Conservation (phyloP, 768 basidiomycete genomes). For the Peribolospora kevripleyi region DNA sequence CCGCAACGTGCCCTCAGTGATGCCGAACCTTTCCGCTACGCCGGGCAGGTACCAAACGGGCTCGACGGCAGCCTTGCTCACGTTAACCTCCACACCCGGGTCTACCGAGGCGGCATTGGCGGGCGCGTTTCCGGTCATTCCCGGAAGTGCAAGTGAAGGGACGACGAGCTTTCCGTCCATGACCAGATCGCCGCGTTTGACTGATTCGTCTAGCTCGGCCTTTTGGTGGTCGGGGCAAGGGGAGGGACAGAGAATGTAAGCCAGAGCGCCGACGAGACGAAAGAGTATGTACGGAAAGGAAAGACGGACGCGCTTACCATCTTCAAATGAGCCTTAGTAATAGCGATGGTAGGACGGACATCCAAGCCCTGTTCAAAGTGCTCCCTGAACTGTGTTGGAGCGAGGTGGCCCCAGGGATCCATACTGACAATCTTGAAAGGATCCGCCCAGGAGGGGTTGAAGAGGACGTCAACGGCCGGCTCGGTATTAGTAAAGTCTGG, state of each 20-base stretch:
- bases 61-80: constrained; percentile 86
- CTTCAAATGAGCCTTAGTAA: constrained; percentile 81
- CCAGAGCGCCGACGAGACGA: not conserved
- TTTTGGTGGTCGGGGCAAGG: not conserved
- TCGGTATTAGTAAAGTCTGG: constrained; percentile 58
- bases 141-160: constrained; percentile 14
- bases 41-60: constrained; percentile 81
- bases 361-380: constrained; percentile 48
- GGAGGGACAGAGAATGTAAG: not conserved
- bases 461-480: constrained; percentile 56
- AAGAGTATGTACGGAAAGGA: not conserved
- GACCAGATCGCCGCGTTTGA: constrained; percentile 40
- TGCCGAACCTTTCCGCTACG: constrained; percentile 68
- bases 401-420: constrained; percentile 82
- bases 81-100: constrained; percentile 62
- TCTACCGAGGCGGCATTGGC: constrained; percentile 9
- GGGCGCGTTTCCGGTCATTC: not conserved
- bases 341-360: constrained; percentile 70
- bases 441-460: constrained; percentile 52
- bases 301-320: constrained; percentile 24
- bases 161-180: constrained; percentile 68
- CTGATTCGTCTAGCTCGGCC: constrained; percentile 56
- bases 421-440: constrained; percentile 64
- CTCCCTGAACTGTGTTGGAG: constrained; percentile 40
- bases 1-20: constrained; percentile 49